phyloP scores from a whole-genome alignment of 139 green algal genomes.

The Chlorella sorokiniana region DNA sequence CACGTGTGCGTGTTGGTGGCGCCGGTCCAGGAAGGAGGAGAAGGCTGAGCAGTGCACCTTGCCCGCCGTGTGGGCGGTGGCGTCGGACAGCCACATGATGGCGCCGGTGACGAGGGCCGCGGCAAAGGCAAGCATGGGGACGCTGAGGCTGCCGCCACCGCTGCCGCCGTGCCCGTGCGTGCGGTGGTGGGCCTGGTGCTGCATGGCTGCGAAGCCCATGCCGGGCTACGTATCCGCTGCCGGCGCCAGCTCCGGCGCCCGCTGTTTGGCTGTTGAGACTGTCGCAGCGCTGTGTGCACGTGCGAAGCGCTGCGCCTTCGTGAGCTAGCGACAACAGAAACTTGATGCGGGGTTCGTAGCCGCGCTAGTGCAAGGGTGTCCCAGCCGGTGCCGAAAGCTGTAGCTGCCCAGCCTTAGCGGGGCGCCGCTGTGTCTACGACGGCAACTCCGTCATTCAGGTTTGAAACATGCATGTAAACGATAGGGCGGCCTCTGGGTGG shows the following conservation, averaged over 20 bases:
- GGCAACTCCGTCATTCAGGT: too few species aligned
- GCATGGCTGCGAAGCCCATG: too few species aligned
- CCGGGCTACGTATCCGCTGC: too few species aligned
- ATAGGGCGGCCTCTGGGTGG: background rate
- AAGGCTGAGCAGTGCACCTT: background rate
- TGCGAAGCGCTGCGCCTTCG: too few species aligned
- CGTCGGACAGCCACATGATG: background rate
- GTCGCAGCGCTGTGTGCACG: too few species aligned
- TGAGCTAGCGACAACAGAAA: too few species aligned
- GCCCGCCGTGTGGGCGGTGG: background rate
- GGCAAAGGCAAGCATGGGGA: background rate
- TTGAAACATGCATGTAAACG: background rate
- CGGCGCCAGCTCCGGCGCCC: too few species aligned
- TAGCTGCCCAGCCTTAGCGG: too few species aligned
- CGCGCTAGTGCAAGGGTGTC: too few species aligned
- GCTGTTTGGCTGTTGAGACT: too few species aligned
- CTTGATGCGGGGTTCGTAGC: too few species aligned
- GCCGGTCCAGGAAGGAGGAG: background rate
- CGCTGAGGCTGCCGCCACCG: background rate
- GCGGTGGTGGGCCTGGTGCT: background rate
- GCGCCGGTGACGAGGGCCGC: constrained; percentile 1
- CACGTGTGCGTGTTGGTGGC: background rate
- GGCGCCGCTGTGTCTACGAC: background rate
- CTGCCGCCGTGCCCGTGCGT: background rate
- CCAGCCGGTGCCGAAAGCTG: too few species aligned